Base-by-base conservation (phyloP, 805 yeast species). In the Yarrowia yakushimensis region DNA sequence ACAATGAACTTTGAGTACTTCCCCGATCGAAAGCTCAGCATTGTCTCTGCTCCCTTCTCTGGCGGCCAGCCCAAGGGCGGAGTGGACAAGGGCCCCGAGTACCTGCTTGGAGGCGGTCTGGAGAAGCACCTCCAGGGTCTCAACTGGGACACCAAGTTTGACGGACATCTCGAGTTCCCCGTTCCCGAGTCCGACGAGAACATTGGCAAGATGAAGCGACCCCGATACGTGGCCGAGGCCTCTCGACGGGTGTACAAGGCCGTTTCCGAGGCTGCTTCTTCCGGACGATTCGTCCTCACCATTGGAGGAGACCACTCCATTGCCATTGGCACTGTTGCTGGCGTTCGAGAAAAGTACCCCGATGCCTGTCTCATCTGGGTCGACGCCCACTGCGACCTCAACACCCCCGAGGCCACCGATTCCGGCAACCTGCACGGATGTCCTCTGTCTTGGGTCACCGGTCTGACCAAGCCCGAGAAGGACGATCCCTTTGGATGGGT, bases 331-430 rank as follows among this genome's bases (percentile, higher is more conserved):
- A 91, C 97, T 10, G 87, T 93, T 34, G 80, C 90, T 30, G 98
- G 96, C 2, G 88, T 92, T 31, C 79, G 90, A 66, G 83, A 82
- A 17, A 81, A 83, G 66, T 79, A 87, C 72, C 97, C 97, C 18
- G 90, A 92, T 68, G 90, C 96, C 27, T 91, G 96, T 70, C 79
- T 93, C 39, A 73, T 93, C 66, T 93, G 99, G 99, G 87, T 93
- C 69, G 99, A 93, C 76, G 99, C 99, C 0, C 99, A 93, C 74
- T 97, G 98, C 18, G 99, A 93, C 74, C 87, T 94, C 72, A 94
- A 94, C 78, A 87, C 97, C 1, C 89, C 97, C 11, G 78, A 79
- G 34, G 84, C 90, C 9, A 85, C 97, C 1, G 87, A 82, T 28
- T 84, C 93, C 8, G 98, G 98, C 42, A 94, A 93, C 74, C 79